Percentiles rank a stretch among this genome's conserved stretches.
Evolutionary conservation across 805 yeast species (phyloP).

Genomic region (Metschnikowia santaceciliae): DNA sequence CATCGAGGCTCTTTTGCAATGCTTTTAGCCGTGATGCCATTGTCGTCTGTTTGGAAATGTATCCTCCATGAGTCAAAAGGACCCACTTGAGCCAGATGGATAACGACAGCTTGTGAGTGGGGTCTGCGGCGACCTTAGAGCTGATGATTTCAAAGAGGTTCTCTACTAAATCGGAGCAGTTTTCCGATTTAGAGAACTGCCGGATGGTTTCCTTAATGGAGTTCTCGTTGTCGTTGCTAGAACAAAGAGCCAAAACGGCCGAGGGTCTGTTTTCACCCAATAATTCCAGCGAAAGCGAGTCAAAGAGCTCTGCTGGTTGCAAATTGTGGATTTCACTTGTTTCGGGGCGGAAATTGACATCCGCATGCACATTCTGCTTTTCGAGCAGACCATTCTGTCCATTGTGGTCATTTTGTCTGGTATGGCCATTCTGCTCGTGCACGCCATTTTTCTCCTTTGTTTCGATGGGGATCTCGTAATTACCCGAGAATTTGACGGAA

Average conservation of each 20-base stretch:
- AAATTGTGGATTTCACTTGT: conserved; percentile 25
- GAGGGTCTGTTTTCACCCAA: conserved; percentile 6
- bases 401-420: neutral
- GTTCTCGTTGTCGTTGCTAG: conserved; percentile 26
- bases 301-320: conserved; percentile 20
- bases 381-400: conserved; percentile 10
- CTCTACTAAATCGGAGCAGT: conserved; percentile 20
- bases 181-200: conserved; percentile 32
- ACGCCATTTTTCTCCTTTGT: conserved; percentile 18
- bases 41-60: conserved; percentile 49
- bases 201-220: conserved; percentile 33
- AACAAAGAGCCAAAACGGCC: conserved; percentile 24
- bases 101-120: conserved; percentile 25
- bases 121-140: conserved; percentile 25
- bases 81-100: conserved; percentile 80
- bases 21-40: conserved; percentile 53
- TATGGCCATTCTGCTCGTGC: conserved; percentile 13
- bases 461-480: conserved; percentile 22
- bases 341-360: conserved; percentile 16
- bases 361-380: conserved; percentile 1
- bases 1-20: conserved; percentile 53
- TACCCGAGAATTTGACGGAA: conserved; percentile 12
- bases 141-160: conserved; percentile 28
- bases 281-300: conserved; percentile 17
- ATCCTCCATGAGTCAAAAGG: conserved; percentile 64